Percentiles rank a stretch among this genome's conserved stretches.
Conservation (phyloP, 139 green algal species). For the Pleodorina starrii region DNA sequence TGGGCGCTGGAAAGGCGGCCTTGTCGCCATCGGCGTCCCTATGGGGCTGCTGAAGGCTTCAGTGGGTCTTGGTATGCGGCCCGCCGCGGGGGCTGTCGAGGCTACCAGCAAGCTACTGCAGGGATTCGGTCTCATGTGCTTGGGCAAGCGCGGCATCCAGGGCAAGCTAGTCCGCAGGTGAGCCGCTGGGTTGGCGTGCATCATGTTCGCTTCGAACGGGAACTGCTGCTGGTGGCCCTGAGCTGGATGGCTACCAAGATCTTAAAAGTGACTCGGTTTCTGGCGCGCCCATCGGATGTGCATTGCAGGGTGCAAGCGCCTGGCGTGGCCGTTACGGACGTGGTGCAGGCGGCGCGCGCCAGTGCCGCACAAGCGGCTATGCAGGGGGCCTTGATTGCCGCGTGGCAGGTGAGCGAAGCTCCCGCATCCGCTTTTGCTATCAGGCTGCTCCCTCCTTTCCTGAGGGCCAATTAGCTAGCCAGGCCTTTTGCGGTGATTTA, state of each 20-base stretch:
- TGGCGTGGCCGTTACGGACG: constrained; percentile 63
- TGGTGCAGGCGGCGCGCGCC: constrained; percentile 24
- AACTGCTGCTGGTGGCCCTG: too few species aligned
- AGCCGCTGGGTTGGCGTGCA: background rate
- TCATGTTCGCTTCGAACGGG: too few species aligned
- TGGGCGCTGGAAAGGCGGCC: background rate
- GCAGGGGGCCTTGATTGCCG: constrained; percentile 57
- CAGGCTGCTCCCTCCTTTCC: too few species aligned
- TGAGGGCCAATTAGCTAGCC: too few species aligned
- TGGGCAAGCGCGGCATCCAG: constrained; percentile 88
- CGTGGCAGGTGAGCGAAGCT: constrained; percentile 67
- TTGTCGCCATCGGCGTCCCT: constrained; percentile 45
- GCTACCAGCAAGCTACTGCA: constrained; percentile 67
- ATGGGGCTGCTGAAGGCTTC: constrained; percentile 78
- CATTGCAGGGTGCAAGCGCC: constrained; percentile 70
- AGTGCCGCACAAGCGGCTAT: constrained; percentile 17
- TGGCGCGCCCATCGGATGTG: background rate
- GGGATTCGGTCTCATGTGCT: constrained; percentile 78
- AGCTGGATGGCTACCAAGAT: too few species aligned
- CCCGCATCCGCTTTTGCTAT: too few species aligned
- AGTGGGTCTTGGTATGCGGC: constrained; percentile 73
- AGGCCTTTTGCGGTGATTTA: too few species aligned
- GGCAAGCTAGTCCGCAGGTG: constrained; percentile 80
- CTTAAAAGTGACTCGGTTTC: too few species aligned
- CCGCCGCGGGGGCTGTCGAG: constrained; percentile 76